Conservation (phyloP, 441 rosid genomes). For the Corymbia calophylla region DNA sequence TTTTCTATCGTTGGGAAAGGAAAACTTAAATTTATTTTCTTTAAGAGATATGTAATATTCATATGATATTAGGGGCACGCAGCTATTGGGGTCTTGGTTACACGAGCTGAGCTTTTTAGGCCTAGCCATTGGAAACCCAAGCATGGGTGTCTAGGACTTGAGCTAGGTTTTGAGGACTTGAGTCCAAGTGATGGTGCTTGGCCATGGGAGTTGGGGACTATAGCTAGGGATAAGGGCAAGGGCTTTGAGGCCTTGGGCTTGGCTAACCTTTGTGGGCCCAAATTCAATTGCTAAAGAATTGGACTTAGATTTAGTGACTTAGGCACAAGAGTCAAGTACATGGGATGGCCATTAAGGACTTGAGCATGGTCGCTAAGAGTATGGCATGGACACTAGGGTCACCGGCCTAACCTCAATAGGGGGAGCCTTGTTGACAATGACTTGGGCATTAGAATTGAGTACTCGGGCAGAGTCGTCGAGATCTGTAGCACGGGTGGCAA, state of each 20-base stretch:
- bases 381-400: fast-evolving
- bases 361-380: fast-evolving
- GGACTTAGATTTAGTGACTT: background rate
- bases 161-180: background rate
- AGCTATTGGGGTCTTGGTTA: background rate
- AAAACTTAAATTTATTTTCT: background rate
- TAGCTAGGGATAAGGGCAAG: fast-evolving
- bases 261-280: background rate
- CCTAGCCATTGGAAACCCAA: background rate
- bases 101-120: fast-evolving
- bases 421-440: background rate
- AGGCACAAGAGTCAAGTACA: fast-evolving
- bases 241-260: background rate
- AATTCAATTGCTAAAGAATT: fast-evolving
- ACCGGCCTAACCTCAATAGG: fast-evolving
- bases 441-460: fast-evolving
- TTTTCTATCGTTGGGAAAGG: background rate
- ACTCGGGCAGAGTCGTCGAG: background rate
- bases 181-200: background rate
- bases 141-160: fast-evolving
- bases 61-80: background rate
- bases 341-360: fast-evolving
- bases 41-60: background rate
- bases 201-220: fast-evolving
- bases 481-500: fast-evolving